Evolutionary conservation across 2,329 filamentous ascomycete genomes (phyloP).

Genomic region (Sclerotinia glacialis): DNA sequence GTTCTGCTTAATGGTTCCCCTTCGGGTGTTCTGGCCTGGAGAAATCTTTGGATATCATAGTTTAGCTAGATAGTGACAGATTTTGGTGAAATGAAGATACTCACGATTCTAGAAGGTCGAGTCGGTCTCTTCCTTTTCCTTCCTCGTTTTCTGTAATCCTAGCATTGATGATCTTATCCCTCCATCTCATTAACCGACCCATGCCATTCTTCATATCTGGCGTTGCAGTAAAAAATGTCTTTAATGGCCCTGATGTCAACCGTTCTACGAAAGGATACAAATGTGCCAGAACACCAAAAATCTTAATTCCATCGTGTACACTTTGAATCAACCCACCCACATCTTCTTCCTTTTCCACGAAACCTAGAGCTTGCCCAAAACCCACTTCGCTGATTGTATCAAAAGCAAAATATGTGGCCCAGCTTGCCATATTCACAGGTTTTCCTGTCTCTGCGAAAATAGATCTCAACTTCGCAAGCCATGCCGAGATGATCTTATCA

Average conservation of each 20-base stretch:
- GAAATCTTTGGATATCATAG: not conserved
- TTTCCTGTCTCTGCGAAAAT: constrained; percentile 47
- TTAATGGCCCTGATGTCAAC: constrained; percentile 51
- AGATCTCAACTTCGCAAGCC: constrained; percentile 47
- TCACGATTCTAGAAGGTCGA: constrained; percentile 10
- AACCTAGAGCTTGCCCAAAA: constrained; percentile 56
- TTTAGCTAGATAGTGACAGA: not conserved
- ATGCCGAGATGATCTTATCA: constrained; percentile 49
- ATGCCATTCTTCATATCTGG: constrained; percentile 15
- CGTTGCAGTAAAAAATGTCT: constrained; percentile 31
- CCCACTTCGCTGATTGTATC: constrained; percentile 56
- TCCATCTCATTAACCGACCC: constrained; percentile 18
- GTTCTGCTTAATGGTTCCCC: not conserved
- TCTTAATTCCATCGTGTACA: constrained; percentile 45
- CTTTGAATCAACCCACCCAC: constrained; percentile 53
- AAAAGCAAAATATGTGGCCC: constrained; percentile 51
- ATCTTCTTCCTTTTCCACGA: constrained; percentile 51
- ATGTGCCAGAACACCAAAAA: constrained; percentile 41
- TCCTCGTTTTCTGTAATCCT: constrained; percentile 11
- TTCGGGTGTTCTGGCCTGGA: constrained; percentile 3
- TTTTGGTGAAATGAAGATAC: not conserved
- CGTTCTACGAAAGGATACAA: constrained; percentile 53
- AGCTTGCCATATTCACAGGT: constrained; percentile 53
- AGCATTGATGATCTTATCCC: constrained; percentile 10
- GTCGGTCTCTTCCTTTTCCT: not conserved